Base-by-base conservation (phyloP, 2,329 filamentous ascomycete genomes). In the Beauveria sp. region DNA sequence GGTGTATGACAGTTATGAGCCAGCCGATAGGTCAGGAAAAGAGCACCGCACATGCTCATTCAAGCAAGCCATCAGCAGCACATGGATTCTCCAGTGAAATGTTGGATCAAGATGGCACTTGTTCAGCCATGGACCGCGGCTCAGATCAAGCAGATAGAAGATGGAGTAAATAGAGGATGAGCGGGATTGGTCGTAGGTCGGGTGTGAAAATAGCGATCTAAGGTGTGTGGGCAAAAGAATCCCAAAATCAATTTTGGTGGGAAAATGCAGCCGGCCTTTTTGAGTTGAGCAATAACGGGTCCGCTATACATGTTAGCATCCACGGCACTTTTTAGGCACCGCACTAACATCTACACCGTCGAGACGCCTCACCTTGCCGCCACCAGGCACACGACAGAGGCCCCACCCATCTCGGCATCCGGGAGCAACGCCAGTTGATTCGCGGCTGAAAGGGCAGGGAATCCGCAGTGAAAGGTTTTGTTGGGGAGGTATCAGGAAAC, bases 371-470 rank as follows among this genome's bases (percentile, higher is more conserved):
- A 59, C 48, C 4, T n/a, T 26, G n/a, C 9, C 43, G 30, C 41
- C 37, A 34, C 50, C 41, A 30, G 51, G 50, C 59, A 61, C 59
- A 61, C 59, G 59, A 61, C 51, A 55, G 44, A 43, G 18, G 51
- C 53, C 40, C 59, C 59, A 61, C 59, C 46, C 52, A 44, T 57
- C 53, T 61, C 59, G 59, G 53, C 59, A 47, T 52, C 46, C 48
- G 26, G 59, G 47, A 56, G 46, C 44, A 52, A 37, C 51, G 59
- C 52, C 53, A 51, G 48, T 40, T 56, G 59, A 61, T 56, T 61
- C 59, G 54, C 54, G 59, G n/a, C 37, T 22, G 20, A n/a, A 16
- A 30, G 41, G 41, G 30, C 51, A 34, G 28, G 26, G 20, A 53
- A 28, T 50, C 56, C 34, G 44, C 47, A 18, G 30, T 16, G 24